Conservation (phyloP, 2,329 filamentous ascomycete species). For the Clarireedia monteithiana region DNA sequence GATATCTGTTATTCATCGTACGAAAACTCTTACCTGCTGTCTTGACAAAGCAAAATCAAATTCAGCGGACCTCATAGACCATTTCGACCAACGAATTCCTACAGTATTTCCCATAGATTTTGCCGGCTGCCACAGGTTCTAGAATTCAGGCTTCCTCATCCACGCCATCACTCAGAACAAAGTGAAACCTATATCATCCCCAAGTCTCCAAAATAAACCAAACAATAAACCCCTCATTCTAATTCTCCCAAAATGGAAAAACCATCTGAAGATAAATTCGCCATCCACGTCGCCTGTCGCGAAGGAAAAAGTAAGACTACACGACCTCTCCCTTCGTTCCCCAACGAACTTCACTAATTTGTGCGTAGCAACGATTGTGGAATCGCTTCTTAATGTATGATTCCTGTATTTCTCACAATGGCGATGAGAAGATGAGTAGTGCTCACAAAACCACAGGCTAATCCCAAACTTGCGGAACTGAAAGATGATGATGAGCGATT, state of each 20-base stretch:
- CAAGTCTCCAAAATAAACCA: too few species aligned
- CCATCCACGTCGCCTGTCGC: conserved; percentile 79
- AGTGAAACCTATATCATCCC: background rate
- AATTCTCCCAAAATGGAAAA: conserved; percentile 5
- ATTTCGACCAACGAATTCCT: too few species aligned
- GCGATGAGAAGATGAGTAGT: background rate
- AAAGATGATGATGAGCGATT: conserved; percentile 84
- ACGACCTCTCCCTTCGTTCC: background rate
- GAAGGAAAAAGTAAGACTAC: conserved; percentile 66
- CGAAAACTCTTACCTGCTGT: too few species aligned
- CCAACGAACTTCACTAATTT: conserved; percentile 20
- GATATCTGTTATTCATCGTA: too few species aligned
- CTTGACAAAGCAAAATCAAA: too few species aligned
- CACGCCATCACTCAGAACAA: background rate
- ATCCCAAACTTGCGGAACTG: conserved; percentile 64
- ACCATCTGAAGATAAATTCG: conserved; percentile 52
- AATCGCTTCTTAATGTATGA: conserved; percentile 64
- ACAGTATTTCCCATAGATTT: too few species aligned
- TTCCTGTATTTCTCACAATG: background rate
- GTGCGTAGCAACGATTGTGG: conserved; percentile 56
- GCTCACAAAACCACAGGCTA: conserved; percentile 45
- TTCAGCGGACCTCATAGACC: too few species aligned
- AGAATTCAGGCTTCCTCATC: conserved; percentile 1
- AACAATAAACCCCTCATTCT: background rate
- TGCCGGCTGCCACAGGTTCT: background rate